Percentiles rank a stretch among this genome's conserved stretches.
Conservation (phyloP, 2,329 filamentous ascomycete species). For the Lecanosticta acicola region DNA sequence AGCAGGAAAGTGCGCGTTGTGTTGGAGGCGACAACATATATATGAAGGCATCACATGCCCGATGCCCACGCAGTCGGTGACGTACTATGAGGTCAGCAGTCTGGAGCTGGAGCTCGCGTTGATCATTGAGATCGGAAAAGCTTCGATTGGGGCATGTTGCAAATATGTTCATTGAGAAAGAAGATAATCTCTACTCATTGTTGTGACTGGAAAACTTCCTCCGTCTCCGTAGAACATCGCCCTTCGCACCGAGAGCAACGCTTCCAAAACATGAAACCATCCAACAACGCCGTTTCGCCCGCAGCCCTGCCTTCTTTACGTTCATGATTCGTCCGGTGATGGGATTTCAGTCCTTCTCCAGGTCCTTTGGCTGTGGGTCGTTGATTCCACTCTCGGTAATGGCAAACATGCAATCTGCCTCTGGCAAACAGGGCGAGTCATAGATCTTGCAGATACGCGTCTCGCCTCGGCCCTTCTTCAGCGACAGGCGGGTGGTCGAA, state of each 20-base stretch:
- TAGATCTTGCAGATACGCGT: conserved; percentile 99
- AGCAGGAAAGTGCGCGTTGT: no score
- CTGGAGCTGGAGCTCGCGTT: no score
- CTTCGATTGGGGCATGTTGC: background rate
- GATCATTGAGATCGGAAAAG: background rate
- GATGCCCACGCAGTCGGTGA: no score
- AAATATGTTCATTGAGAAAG: background rate
- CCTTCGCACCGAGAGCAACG: conserved; percentile 1
- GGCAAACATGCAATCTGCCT: conserved; percentile 93
- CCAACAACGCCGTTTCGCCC: background rate
- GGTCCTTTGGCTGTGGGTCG: conserved; percentile 89
- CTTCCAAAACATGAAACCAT: conserved; percentile 2
- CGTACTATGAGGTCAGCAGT: no score
- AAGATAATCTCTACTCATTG: no score
- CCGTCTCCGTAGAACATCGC: background rate
- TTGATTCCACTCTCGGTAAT: conserved; percentile 97
- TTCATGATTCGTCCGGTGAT: background rate
- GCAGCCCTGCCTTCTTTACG: background rate
- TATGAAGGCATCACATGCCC: no score
- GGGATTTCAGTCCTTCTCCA: conserved; percentile 71
- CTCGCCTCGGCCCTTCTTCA: conserved; percentile 93
- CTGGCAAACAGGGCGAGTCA: conserved; percentile 92
- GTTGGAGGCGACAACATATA: no score
- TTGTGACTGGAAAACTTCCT: background rate
- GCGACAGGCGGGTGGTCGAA: conserved; percentile 84